A percentile compares a stretch with the other conserved stretches of the same genome.
Evolutionary conservation across 1,139 yeast species (phyloP).

Genomic region (Hansenula lynferdii): DNA sequence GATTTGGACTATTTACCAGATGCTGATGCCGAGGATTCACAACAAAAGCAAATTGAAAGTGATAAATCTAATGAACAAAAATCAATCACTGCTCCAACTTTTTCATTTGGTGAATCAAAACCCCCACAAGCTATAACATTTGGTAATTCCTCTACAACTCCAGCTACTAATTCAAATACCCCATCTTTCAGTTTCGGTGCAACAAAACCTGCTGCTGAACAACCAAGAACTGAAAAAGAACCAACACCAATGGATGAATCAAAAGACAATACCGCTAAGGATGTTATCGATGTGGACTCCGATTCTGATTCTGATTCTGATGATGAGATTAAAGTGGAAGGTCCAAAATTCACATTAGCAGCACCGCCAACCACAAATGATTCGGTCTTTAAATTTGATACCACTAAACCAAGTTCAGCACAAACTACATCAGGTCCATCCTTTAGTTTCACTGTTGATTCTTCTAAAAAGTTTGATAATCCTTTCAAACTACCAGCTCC

Average conservation of each 20-base stretch:
- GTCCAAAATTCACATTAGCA: conserved; percentile 57
- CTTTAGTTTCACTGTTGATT: conserved; percentile 45
- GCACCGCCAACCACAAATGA: conserved; percentile 50
- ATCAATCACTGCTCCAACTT: conserved; percentile 12
- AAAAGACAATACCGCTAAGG: conserved; percentile 10
- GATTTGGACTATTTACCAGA: conserved; percentile 19
- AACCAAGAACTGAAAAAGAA: conserved; percentile 4
- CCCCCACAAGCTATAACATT: conserved; percentile 6
- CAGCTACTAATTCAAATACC: conserved; percentile 5
- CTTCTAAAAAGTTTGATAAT: conserved; percentile 35
- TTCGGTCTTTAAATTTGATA: conserved; percentile 52
- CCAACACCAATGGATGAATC: conserved; percentile 10
- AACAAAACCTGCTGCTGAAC: conserved; percentile 2
- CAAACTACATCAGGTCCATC: conserved; percentile 64
- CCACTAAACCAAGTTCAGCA: conserved; percentile 45
- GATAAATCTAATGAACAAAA: conserved; percentile 7
- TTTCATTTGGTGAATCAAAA: conserved; percentile 1
- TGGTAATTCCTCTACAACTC: conserved; percentile 1
- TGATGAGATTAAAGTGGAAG: conserved; percentile 49
- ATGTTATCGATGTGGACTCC: conserved; percentile 15
- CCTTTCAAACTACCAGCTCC: conserved; percentile 39
- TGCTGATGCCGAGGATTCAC: conserved; percentile 17
- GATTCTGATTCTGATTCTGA: conserved; percentile 37
- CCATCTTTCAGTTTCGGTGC: conserved; percentile 7
- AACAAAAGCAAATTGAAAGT: conserved; percentile 3